Evolutionary conservation across 208 protist genomes (phyloP).

Genomic region (Kentomonas sorsogonicus): DNA sequence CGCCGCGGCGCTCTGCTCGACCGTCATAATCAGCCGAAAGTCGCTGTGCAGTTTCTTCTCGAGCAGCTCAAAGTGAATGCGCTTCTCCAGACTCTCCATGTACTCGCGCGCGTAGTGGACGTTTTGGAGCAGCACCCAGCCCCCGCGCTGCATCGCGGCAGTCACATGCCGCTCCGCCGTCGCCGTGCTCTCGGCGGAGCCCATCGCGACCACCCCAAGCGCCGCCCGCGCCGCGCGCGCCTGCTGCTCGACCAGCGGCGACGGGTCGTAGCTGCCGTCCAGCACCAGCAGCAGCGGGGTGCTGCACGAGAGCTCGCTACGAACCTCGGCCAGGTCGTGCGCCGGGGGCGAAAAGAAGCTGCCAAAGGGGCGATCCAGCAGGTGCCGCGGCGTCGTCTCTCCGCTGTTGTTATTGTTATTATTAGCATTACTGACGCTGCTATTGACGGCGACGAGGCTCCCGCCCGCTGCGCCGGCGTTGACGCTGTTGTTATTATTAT

Average conservation of each 20-base stretch:
- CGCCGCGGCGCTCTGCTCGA: constrained; percentile 84
- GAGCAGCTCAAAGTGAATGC: constrained; percentile 84
- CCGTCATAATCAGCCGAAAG: constrained; percentile 97
- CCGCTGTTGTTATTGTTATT: no score
- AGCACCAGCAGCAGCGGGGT: constrained; percentile 86
- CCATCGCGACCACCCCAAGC: constrained; percentile 92
- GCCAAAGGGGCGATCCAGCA: no score
- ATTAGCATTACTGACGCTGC: no score
- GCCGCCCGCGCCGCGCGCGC: constrained; percentile 44
- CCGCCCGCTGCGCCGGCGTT: no score
- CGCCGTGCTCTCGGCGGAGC: constrained; percentile 91
- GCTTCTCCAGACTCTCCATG: constrained; percentile 94
- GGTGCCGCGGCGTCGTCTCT: no score
- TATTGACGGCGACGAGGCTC: constrained; percentile 9
- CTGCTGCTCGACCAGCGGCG: constrained; percentile 84
- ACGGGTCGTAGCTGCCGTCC: constrained; percentile 93
- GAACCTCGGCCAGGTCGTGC: constrained; percentile 41
- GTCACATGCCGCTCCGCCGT: constrained; percentile 90
- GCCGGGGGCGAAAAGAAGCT: constrained; percentile 50
- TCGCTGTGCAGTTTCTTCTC: constrained; percentile 44
- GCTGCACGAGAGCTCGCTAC: constrained; percentile 45
- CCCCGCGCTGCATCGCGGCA: constrained; percentile 66
- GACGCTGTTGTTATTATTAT: not conserved
- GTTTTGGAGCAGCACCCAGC: constrained; percentile 99
- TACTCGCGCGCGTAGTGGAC: constrained; percentile 95